Evolutionary conservation across 164 flowering plant genomes (phyloP).

Genomic region (Vitis rupestris): DNA sequence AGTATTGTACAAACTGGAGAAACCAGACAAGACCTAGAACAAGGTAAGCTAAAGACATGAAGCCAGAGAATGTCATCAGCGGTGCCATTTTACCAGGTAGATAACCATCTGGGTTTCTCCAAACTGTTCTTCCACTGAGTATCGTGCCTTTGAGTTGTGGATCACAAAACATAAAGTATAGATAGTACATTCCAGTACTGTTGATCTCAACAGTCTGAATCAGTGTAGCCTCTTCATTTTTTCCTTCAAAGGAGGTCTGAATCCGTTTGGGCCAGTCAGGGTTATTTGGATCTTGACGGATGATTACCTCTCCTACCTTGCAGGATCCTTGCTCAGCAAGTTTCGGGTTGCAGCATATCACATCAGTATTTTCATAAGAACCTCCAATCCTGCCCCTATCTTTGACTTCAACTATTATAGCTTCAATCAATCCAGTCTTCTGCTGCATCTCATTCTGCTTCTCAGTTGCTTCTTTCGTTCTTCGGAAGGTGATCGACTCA

Average conservation of each 20-base stretch:
- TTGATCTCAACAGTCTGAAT: constrained; percentile 47
- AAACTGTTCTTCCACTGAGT: constrained; percentile 72
- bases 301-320: constrained; percentile 74
- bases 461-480: constrained; percentile 57
- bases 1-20: constrained; percentile 60
- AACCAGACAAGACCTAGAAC: constrained; percentile 84
- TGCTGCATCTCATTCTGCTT: constrained; percentile 59
- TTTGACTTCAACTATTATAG: constrained; percentile 71
- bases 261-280: constrained; percentile 61
- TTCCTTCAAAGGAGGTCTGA: constrained; percentile 62
- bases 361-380: constrained; percentile 41
- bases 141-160: constrained; percentile 60
- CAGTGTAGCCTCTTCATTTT: constrained; percentile 48
- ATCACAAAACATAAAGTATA: constrained; percentile 82
- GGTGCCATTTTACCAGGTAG: constrained; percentile 91
- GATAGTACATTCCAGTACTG: constrained; percentile 82
- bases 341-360: constrained; percentile 61
- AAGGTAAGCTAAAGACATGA: constrained; percentile 82
- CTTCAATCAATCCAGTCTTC: constrained; percentile 76
- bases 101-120: constrained; percentile 89
- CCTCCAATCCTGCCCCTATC: constrained; percentile 82
- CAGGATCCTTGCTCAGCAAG: constrained; percentile 57
- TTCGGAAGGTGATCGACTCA: constrained; percentile 61
- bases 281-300: constrained; percentile 43
- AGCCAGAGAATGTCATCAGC: constrained; percentile 76